These are phyloP conservation scores for Micromonas commoda DNA, from an alignment of 139 green algal genomes.

Conservation along the genomic window DNA sequence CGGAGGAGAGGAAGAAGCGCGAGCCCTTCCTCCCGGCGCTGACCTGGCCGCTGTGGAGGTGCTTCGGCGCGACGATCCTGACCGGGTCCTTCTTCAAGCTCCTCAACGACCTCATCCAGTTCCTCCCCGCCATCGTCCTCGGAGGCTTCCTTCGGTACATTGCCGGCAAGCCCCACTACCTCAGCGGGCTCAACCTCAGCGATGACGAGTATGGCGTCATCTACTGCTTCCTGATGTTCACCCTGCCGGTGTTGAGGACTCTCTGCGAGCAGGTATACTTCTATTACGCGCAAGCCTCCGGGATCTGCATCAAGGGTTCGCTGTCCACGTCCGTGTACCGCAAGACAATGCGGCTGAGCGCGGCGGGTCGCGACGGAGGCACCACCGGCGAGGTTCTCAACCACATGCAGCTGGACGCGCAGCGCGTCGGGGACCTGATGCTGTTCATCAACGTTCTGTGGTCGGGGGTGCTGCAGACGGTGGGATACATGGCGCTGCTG, in stretches of 20 bases:
- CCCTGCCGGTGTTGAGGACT: background rate
- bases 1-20: background rate
- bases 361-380: background rate
- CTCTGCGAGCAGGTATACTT: slow-evolving; percentile 26
- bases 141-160: slow-evolving; percentile 10
- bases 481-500: slow-evolving; percentile 20
- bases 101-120: slow-evolving; percentile 13
- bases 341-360: slow-evolving; percentile 19
- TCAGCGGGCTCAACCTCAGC: background rate
- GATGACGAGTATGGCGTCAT: slow-evolving; percentile 4
- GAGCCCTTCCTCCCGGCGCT: background rate
- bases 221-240: slow-evolving; percentile 18
- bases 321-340: slow-evolving; percentile 22
- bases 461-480: slow-evolving; percentile 12
- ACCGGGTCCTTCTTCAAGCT: slow-evolving; percentile 17
- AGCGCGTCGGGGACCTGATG: slow-evolving; percentile 18
- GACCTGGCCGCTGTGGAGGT: background rate
- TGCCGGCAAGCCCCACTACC: background rate
- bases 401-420: slow-evolving; percentile 25
- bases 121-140: slow-evolving; percentile 13
- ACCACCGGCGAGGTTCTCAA: slow-evolving; percentile 24
- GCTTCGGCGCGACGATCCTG: slow-evolving; percentile 6
- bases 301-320: slow-evolving; percentile 13
- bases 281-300: slow-evolving; percentile 13
- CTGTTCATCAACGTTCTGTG: slow-evolving; percentile 22